These are phyloP conservation scores for Strobilomyces dryophilus DNA, from an alignment of 768 basidiomycete species.

Conservation along the genomic window DNA sequence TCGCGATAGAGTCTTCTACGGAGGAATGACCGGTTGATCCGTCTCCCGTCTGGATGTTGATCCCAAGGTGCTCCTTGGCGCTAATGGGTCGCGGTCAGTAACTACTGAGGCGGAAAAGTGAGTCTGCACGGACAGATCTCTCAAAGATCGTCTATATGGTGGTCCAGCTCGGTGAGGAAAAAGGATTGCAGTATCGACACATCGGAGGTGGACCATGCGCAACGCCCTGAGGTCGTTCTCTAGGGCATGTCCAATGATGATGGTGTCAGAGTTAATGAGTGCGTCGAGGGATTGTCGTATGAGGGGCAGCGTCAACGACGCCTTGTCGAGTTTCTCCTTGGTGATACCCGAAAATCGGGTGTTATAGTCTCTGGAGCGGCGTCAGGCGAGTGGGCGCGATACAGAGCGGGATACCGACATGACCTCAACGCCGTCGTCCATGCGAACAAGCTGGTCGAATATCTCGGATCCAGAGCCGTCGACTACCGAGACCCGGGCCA, in stretches of 20 bases:
- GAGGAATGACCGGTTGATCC: constrained; percentile 82
- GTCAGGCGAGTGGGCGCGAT: neutral
- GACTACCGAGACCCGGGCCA: constrained; percentile 88
- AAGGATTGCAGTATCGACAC: constrained; percentile 83
- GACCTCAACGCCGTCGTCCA: constrained; percentile 77
- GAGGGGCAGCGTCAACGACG: constrained; percentile 60
- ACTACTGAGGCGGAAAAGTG: neutral
- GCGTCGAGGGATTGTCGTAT: constrained; percentile 65
- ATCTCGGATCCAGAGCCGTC: constrained; percentile 70
- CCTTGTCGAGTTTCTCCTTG: constrained; percentile 51
- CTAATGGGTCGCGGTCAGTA: constrained; percentile 36
- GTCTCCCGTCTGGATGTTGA: constrained; percentile 77
- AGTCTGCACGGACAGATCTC: constrained; percentile 60
- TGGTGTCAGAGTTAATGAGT: constrained; percentile 74
- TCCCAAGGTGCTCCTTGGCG: constrained; percentile 76
- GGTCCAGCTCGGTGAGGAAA: constrained; percentile 82
- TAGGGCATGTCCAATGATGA: constrained; percentile 85
- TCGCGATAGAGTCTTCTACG: constrained; percentile 83
- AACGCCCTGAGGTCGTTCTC: constrained; percentile 94
- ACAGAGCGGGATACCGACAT: constrained; percentile 46
- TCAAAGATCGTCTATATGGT: constrained; percentile 74
- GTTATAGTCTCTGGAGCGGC: constrained; percentile 70
- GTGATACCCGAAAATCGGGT: constrained; percentile 88
- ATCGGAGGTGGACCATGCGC: constrained; percentile 77
- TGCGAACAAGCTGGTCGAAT: constrained; percentile 77